These are phyloP conservation scores for Mycosphaerella sp. DNA, from an alignment of 2,329 filamentous ascomycete genomes.

Conservation along the genomic window DNA sequence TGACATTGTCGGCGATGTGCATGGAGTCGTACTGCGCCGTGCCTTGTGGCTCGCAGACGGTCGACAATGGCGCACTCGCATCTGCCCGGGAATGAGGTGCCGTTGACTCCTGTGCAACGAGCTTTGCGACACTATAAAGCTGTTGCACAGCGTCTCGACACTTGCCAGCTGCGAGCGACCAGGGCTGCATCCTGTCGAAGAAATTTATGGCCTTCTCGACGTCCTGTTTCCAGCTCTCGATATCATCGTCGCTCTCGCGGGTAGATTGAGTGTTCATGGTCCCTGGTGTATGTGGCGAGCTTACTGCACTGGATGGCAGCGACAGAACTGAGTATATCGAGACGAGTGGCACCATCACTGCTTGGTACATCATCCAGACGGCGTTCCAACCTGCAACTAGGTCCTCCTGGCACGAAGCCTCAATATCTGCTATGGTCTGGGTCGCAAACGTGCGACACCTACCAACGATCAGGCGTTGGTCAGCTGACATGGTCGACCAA, in stretches of 20 bases:
- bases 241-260: slow-evolving; percentile 28
- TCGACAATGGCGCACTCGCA: not conserved
- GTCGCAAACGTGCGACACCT: slow-evolving; percentile 64
- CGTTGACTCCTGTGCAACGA: slow-evolving; percentile 20
- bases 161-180: slow-evolving; percentile 42
- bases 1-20: slow-evolving; percentile 8
- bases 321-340: slow-evolving; percentile 52
- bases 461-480: slow-evolving; percentile 62
- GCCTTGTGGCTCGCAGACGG: not conserved
- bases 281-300: slow-evolving; percentile 47
- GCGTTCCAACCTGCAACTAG: slow-evolving; percentile 77
- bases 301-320: slow-evolving; percentile 4
- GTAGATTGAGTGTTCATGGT: slow-evolving; percentile 26
- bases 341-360: slow-evolving; percentile 70
- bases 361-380: slow-evolving; percentile 76
- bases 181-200: slow-evolving; percentile 40
- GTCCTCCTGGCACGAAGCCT: slow-evolving; percentile 62
- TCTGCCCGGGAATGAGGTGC: not conserved
- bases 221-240: slow-evolving; percentile 38
- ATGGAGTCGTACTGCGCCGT: slow-evolving; percentile 2
- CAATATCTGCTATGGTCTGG: slow-evolving; percentile 66
- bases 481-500: slow-evolving; percentile 48
- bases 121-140: slow-evolving; percentile 38
- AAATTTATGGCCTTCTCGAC: slow-evolving; percentile 40
- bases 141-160: slow-evolving; percentile 39